These are phyloP conservation scores for Camptophora hylomeconis DNA, from an alignment of 2,329 filamentous ascomycete species.

Conservation along the genomic window DNA sequence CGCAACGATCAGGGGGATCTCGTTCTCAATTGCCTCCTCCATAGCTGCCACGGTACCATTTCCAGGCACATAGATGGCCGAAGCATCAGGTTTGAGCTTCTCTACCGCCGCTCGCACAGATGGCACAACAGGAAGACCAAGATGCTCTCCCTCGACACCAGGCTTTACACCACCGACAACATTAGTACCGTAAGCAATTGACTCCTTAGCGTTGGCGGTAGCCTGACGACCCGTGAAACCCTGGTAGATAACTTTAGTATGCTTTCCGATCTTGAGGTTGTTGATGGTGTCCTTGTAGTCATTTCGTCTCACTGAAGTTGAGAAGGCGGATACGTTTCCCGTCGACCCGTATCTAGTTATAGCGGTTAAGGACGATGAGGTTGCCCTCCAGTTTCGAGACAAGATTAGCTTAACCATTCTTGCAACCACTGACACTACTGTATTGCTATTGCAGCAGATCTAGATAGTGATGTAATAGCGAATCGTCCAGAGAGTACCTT, in stretches of 20 bases:
- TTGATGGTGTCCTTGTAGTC: constrained; percentile 48
- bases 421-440: background rate
- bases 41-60: constrained; percentile 59
- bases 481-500: too few relatives aligned
- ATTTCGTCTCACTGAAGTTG: constrained; percentile 7
- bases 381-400: background rate
- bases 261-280: constrained; percentile 53
- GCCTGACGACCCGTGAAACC: constrained; percentile 56
- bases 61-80: constrained; percentile 69
- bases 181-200: constrained; percentile 64
- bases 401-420: constrained; percentile 1
- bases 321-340: constrained; percentile 14
- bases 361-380: constrained; percentile 3
- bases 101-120: constrained; percentile 57
- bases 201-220: constrained; percentile 64
- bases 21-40: constrained; percentile 66
- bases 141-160: constrained; percentile 54
- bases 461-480: too few relatives aligned
- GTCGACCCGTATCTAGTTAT: constrained; percentile 8
- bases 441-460: too few relatives aligned
- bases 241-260: constrained; percentile 57
- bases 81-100: constrained; percentile 60
- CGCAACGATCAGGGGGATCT: constrained; percentile 64
- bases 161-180: constrained; percentile 69
- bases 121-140: constrained; percentile 59